These are phyloP conservation scores for Xylaria sp. DNA, from an alignment of 495 filamentous ascomycete genomes.

Conservation along the genomic window DNA sequence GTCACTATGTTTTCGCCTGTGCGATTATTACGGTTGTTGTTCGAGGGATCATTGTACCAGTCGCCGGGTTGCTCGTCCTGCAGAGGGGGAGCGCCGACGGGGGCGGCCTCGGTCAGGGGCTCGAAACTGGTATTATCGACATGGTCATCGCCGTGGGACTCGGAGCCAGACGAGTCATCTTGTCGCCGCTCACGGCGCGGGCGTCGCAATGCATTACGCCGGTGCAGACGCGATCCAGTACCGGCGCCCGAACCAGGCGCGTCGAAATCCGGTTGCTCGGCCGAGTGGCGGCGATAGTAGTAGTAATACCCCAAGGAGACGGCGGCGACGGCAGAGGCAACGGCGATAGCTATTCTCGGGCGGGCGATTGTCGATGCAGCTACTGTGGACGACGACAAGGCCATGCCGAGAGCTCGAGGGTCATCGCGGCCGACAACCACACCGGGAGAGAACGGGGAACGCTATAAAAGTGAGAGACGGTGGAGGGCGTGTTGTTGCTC, in stretches of 20 bases:
- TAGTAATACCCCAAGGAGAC: constrained; percentile 48
- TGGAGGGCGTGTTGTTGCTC: background rate
- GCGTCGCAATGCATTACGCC: constrained; percentile 66
- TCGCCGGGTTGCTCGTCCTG: constrained; percentile 64
- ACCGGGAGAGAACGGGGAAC: background rate
- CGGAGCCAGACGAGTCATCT: constrained; percentile 44
- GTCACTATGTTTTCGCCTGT: constrained; percentile 76
- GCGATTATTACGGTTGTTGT: constrained; percentile 56
- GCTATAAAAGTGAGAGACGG: background rate
- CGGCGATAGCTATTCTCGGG: constrained; percentile 47
- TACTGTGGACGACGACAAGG: constrained; percentile 39
- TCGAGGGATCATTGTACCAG: constrained; percentile 54
- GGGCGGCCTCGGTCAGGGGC: constrained; percentile 33
- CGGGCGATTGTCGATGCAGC: constrained; percentile 53
- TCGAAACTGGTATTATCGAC: constrained; percentile 38
- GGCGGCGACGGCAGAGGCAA: constrained; percentile 45
- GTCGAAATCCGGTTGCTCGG: constrained; percentile 35
- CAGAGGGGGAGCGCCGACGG: constrained; percentile 55
- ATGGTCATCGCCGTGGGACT: constrained; percentile 57
- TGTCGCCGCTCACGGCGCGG: constrained; percentile 43
- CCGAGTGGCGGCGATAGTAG: constrained; percentile 37
- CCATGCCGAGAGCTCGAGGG: constrained; percentile 36
- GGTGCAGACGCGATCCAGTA: constrained; percentile 51
- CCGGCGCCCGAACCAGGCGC: constrained; percentile 21
- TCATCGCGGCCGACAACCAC: constrained; percentile 33